These are phyloP conservation scores for Kitagawia praeruptora DNA, from an alignment of 129 eudicot genomes.

Conservation along the genomic window DNA sequence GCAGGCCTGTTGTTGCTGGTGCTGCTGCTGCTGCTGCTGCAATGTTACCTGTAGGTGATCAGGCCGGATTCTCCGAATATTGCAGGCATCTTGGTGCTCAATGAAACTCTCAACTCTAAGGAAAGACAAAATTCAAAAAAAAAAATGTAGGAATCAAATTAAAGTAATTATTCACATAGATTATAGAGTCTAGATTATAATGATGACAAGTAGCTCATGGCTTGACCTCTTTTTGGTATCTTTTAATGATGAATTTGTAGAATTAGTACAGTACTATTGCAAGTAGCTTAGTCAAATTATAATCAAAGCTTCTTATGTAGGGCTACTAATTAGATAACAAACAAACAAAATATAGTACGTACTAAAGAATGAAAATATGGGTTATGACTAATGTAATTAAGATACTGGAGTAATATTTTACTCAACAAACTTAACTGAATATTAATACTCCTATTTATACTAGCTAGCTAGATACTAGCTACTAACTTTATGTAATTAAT, in stretches of 20 bases:
- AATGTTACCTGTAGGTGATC: slow-evolving; percentile 11
- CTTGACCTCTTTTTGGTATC: not conserved
- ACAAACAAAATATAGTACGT: not conserved
- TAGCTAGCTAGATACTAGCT: not conserved
- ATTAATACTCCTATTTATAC: not conserved
- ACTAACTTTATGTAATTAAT: not conserved
- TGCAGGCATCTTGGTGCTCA: slow-evolving; percentile 69
- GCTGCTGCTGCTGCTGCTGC: slow-evolving; percentile 25
- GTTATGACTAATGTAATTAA: not conserved
- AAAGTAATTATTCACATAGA: not conserved
- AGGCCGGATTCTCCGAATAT: slow-evolving; percentile 30
- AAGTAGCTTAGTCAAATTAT: slow-evolving; percentile 8
- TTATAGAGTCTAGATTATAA: not conserved
- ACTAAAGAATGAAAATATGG: slow-evolving; percentile 1
- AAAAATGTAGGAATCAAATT: not conserved
- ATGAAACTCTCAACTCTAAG: slow-evolving; percentile 67
- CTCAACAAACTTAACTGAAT: not conserved
- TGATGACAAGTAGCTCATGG: not conserved
- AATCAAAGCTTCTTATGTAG: slow-evolving; percentile 15
- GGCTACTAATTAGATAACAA: slow-evolving; percentile 21
- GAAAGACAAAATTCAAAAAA: slow-evolving; percentile 2
- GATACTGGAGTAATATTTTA: slow-evolving; percentile 11
- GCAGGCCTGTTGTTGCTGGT: slow-evolving; percentile 29
- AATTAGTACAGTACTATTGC: not conserved
- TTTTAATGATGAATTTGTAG: slow-evolving; percentile 11